Conservation (phyloP, 345 rosid species). For the Chamaenerion angustifolium region DNA sequence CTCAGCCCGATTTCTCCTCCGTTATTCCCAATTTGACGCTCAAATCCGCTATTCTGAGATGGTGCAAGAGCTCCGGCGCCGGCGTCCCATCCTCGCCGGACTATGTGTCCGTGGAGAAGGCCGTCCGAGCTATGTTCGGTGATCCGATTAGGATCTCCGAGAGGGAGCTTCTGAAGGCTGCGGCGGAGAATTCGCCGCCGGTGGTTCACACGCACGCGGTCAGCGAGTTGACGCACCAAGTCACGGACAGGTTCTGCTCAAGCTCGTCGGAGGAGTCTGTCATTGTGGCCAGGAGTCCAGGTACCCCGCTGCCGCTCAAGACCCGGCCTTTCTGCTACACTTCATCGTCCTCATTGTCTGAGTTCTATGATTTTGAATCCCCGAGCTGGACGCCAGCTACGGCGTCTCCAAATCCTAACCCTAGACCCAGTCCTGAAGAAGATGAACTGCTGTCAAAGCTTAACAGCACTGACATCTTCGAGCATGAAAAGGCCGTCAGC, state of each 20-base stretch:
- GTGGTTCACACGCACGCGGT: constrained; percentile 31
- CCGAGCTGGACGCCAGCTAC: constrained; percentile 9
- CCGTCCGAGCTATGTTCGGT: constrained; percentile 22
- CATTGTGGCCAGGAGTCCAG: constrained; percentile 19
- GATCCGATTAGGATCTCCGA: constrained; percentile 45
- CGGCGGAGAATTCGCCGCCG: constrained; percentile 33
- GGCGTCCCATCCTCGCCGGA: constrained; percentile 31
- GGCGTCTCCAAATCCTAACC: constrained; percentile 9
- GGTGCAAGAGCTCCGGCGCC: constrained; percentile 36
- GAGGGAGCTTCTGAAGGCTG: constrained; percentile 41
- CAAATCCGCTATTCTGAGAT: constrained; percentile 41
- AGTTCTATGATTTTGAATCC: constrained; percentile 29
- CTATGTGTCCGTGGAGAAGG: constrained; percentile 33
- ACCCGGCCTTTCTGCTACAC: constrained; percentile 64
- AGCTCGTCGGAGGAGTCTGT: constrained; percentile 49
- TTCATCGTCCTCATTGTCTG: constrained; percentile 34
- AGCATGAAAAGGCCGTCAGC: constrained; percentile 50
- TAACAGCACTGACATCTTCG: constrained; percentile 33
- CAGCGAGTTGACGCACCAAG: constrained; percentile 31
- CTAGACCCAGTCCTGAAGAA: constrained; percentile 25
- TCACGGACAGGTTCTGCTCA: constrained; percentile 23
- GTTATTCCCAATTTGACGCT: constrained; percentile 54
- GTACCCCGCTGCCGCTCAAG: constrained; percentile 56
- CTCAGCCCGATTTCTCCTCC: constrained; percentile 43
- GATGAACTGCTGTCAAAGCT: constrained; percentile 36